phyloP scores from a whole-genome alignment of 345 rosid species.

The Hypericum perforatum region DNA sequence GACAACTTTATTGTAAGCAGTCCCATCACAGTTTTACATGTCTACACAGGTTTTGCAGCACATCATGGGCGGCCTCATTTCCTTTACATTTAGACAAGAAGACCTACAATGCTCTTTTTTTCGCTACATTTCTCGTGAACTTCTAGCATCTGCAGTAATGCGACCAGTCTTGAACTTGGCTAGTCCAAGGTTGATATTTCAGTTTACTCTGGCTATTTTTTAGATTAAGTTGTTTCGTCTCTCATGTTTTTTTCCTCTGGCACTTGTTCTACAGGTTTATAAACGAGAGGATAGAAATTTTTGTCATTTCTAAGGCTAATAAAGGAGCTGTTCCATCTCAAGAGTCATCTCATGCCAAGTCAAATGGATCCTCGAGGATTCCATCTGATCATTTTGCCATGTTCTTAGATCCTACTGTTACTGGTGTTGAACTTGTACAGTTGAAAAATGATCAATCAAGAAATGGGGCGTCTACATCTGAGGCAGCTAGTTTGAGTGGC shows the following conservation, averaged over 20 bases:
- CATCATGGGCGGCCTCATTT: constrained; percentile 72
- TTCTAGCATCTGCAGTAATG: constrained; percentile 90
- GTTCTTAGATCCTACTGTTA: constrained; percentile 66
- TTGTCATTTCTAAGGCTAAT: constrained; percentile 55
- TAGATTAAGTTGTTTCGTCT: constrained; percentile 6
- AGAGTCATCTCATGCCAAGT: constrained; percentile 42
- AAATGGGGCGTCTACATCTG: constrained; percentile 23
- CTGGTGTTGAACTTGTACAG: constrained; percentile 91
- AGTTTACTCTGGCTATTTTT: constrained; percentile 6
- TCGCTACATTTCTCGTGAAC: constrained; percentile 68
- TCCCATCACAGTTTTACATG: neutral
- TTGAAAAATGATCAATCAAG: constrained; percentile 48
- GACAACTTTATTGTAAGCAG: too few relatives aligned
- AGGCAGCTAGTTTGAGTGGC: constrained; percentile 32
- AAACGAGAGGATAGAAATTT: constrained; percentile 80
- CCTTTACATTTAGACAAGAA: constrained; percentile 69
- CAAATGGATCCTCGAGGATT: constrained; percentile 48
- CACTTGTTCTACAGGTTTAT: constrained; percentile 53
- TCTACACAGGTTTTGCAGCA: constrained; percentile 81
- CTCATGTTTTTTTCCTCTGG: constrained; percentile 10
- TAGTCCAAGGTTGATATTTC: constrained; percentile 57
- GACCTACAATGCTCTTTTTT: constrained; percentile 83
- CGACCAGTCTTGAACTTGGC: constrained; percentile 88
- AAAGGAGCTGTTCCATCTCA: constrained; percentile 33
- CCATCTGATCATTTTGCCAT: constrained; percentile 62